Conservation (phyloP, 768 basidiomycete genomes). For the Tricholoma sp. region DNA sequence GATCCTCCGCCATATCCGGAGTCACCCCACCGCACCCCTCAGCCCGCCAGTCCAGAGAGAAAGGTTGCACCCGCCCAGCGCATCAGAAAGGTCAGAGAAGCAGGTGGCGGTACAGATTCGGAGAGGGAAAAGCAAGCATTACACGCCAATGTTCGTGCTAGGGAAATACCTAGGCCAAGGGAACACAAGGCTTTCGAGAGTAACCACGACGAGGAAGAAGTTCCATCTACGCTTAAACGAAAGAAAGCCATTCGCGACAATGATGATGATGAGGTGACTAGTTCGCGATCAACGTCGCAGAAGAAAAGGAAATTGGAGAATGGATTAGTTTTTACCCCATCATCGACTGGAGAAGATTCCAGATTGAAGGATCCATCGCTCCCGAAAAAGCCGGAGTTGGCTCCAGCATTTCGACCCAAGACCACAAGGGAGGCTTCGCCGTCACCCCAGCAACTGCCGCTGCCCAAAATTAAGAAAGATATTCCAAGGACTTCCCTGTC, state of each 20-base stretch:
- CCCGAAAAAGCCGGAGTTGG: constrained; percentile 32
- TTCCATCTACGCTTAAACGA: constrained; percentile 32
- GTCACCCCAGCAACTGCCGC: constrained; percentile 19
- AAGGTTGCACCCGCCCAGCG: constrained; percentile 12
- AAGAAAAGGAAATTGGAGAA: constrained; percentile 44
- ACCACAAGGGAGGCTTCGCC: constrained; percentile 35
- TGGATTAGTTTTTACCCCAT: constrained; percentile 11
- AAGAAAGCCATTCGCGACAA: constrained; percentile 29
- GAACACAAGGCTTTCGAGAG: constrained; percentile 6
- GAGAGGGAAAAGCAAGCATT: constrained; percentile 19
- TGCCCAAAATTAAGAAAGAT: constrained; percentile 19
- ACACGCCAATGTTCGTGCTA: constrained; percentile 15
- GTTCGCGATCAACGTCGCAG: constrained; percentile 11
- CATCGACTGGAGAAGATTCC: constrained; percentile 12
- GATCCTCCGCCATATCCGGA: constrained; percentile 27
- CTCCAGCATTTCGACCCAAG: constrained; percentile 26
- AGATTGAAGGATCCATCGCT: constrained; percentile 22
- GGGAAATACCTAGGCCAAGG: constrained; percentile 3
- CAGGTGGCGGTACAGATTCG: constrained; percentile 14
- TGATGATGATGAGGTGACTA: constrained; percentile 25
- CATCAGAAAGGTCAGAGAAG: constrained; percentile 15
- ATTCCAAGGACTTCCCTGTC: constrained; percentile 6
- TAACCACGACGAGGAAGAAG: constrained; percentile 9
- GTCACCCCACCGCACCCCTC: constrained; percentile 23
- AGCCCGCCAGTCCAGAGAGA: constrained; percentile 20